Evolutionary conservation across 139 green algal genomes (phyloP).

Genomic region (Ettlia oleoabundans): DNA sequence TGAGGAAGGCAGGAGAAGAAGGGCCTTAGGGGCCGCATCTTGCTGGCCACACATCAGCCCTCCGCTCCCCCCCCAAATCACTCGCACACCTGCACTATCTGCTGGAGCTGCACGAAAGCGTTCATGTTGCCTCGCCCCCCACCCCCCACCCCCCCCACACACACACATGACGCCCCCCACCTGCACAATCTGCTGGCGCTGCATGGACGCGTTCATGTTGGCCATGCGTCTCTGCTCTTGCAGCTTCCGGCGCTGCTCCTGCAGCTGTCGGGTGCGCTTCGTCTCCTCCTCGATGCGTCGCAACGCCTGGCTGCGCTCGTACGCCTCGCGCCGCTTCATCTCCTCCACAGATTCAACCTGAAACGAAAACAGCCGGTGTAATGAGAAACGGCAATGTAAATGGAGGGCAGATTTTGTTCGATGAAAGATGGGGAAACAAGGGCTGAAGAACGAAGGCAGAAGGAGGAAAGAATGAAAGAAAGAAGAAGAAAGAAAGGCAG

Average conservation of each 20-base stretch:
- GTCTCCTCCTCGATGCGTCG: constrained; percentile 57
- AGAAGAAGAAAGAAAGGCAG: too few species aligned
- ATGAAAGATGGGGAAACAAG: too few species aligned
- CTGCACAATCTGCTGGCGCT: constrained; percentile 68
- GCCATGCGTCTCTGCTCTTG: constrained; percentile 76
- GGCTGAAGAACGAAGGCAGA: too few species aligned
- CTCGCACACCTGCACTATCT: too few species aligned
- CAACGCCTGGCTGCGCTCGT: constrained; percentile 45
- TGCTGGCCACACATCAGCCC: too few species aligned
- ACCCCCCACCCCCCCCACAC: not conserved
- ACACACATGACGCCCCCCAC: not conserved
- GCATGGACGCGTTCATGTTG: constrained; percentile 80
- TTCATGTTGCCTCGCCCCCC: not conserved
- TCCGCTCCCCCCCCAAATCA: too few species aligned
- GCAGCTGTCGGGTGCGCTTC: constrained; percentile 48
- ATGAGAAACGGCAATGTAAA: not conserved
- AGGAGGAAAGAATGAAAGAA: too few species aligned
- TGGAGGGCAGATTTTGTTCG: too few species aligned
- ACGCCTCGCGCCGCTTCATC: constrained; percentile 55
- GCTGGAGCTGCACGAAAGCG: not conserved
- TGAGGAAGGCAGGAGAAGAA: too few species aligned
- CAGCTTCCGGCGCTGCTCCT: constrained; percentile 57
- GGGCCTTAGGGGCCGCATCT: too few species aligned
- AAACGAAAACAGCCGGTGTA: not conserved
- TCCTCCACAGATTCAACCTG: constrained; percentile 63